Conservation (phyloP, 2,329 filamentous ascomycete species). For the Calonectria multiphialidica region DNA sequence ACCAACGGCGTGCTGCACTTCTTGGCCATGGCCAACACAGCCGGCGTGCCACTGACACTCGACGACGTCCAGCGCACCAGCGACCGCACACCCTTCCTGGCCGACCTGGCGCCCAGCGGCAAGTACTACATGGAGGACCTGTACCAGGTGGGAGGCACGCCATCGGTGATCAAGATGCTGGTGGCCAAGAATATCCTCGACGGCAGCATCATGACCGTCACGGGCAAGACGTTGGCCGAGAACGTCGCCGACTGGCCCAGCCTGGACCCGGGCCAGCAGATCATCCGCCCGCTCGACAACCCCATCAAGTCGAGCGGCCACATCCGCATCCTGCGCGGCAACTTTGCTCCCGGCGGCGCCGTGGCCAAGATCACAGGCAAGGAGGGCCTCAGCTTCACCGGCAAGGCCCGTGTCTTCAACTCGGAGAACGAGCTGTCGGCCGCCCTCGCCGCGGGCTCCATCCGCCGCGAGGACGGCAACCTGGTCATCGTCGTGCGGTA, state of each 20-base stretch:
- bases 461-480: conserved; percentile 71
- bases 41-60: conserved; percentile 80
- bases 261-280: conserved; percentile 81
- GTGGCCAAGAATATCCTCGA: conserved; percentile 82
- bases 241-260: conserved; percentile 84
- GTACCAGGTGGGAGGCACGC: conserved; percentile 87
- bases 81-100: conserved; percentile 87
- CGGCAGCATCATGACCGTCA: conserved; percentile 83
- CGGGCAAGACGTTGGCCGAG: conserved; percentile 84
- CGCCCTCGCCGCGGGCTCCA: conserved; percentile 78
- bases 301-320: conserved; percentile 88
- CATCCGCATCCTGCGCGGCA: conserved; percentile 88
- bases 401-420: conserved; percentile 86
- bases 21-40: conserved; percentile 90
- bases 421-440: conserved; percentile 84
- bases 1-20: conserved; percentile 93
- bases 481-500: conserved; percentile 92
- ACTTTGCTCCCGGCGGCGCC: conserved; percentile 88
- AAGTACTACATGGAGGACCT: conserved; percentile 91
- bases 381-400: conserved; percentile 86
- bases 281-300: conserved; percentile 84
- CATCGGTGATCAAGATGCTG: conserved; percentile 86
- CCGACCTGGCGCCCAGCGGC: conserved; percentile 86
- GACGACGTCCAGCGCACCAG: conserved; percentile 87
- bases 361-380: conserved; percentile 98